Evolutionary conservation across 192 early-diverging fungal species (phyloP), one percentile per base, ranked within the genome.

Genomic region (Backusella tarrabulga): DNA sequence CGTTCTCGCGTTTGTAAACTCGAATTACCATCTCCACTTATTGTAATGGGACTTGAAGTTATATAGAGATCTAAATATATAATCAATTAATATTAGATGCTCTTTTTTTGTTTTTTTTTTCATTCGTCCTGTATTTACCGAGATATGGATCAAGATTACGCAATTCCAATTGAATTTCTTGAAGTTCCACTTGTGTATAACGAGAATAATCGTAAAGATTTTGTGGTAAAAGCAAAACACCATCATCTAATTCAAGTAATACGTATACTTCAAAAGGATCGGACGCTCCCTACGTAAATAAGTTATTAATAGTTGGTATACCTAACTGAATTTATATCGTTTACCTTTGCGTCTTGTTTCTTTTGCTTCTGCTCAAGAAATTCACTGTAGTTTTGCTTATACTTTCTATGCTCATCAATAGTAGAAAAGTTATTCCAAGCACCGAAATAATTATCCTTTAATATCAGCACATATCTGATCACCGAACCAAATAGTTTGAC

Each of bases 391-490:
- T 88, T 82, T 8, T 74, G 67, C 6, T 80, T 60, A 29, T 82
- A 80, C 7, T 71, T 56, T 9, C 87, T 84, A 77, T 91, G 92
- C 71, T 93, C 92, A 4, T 92, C 90, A 67, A 90, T 77, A 0
- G 87, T 90, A 8, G 87, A 78, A 78, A 91, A 90, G 67, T 91
- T 85, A 8, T 84, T 68, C 71, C 83, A 87, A 8, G 84, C 79
- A 23, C 92, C 93, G 40, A 91, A 81, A 79, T 94, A 95, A 67
- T 95, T 95, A 42, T 90, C 89, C 60, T 88, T 89, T 11, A 95
- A 72, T 29, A 90, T 90, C 8, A 95, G 76, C 14, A 93, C 72
- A 68, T 91, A 90, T 26, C 89, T 85, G 11, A 93, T 84, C 21
- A 93, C 76, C 44, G 89, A 89, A 11, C 93, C 94, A 79, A 90